Evolutionary conservation across 2,329 filamentous ascomycete genomes (phyloP), one percentile per base, ranked within the genome.

Genomic region (Orbilia ellipsospora): DNA sequence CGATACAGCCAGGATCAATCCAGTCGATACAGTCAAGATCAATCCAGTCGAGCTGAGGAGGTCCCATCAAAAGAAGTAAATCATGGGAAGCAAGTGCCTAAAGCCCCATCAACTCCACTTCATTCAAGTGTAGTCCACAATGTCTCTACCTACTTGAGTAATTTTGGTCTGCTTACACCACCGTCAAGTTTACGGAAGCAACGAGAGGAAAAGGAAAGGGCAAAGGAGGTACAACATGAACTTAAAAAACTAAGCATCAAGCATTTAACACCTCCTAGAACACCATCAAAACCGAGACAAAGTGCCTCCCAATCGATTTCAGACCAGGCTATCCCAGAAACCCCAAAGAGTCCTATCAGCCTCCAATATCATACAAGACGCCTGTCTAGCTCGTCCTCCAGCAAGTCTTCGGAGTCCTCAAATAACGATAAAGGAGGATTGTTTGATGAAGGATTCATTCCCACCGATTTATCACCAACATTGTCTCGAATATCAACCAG

Each of bases 211-310:
- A 63, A 65, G 15, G 72, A 75, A 48, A 63, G 62, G 8, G 52
- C 36, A 15, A 75, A 26, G 56, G 60, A 67, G 12, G 28, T 65
- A 16, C 56, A 69, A 5, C 31, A 36, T 36, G 72, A 69, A 13
- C 31, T 68, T n/a, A 68, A 68, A 13, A 75, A 75, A 59, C 57
- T 63, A 28, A 69, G 57, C 36, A 75, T 75, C 16, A 63, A 28
- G 16, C 72, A 75, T 54, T 20, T 75, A 16, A 75, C 72, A n/a
- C 72, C 72, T 0, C 72, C 72, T 31, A 64, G 60, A 31, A 75
- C 72, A 16, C 72, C 72, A 12, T 59, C 65, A 12, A 51, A 52
- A 36, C 45, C 44, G 8, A 23, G 50, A 36, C 23, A 48, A 36
- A 13, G 16, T 48, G 18, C 31, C 5, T 20, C 52, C 3, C 63